Base-by-base conservation (phyloP, 2,329 filamentous ascomycete species). In the Calonectria multiphialidica region DNA sequence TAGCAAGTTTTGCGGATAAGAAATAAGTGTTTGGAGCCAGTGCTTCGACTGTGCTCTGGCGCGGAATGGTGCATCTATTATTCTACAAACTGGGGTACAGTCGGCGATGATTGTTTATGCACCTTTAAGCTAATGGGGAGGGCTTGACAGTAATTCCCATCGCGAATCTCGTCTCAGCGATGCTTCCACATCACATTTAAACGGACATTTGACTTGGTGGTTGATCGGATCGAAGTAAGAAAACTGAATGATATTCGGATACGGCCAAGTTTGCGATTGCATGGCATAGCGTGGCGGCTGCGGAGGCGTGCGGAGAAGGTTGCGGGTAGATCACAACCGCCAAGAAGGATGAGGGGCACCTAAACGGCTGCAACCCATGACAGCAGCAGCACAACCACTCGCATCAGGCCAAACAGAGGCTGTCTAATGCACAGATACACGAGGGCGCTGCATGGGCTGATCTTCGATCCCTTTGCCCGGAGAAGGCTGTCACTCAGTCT, bases 221-320 rank as follows among this genome's bases (percentile, higher is more conserved):
- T 10, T 35, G 18, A 10, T n/a, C 44, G 13, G 2, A n/a, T 47
- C 23, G 9, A 47, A 21, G 44, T 12, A 8, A 47, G 44, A 47
- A 18, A 47, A n/a, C 21, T 15, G 44, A 40, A 23, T 7, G 16
- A 42, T 57, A 23, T 37, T 59, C 53, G 35, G 33, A 59, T 40
- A 16, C 33, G 21, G 53, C 53, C 53, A 59, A 23, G 33, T 23
- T 59, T 59, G 53, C 53, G 53, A 59, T 40, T 7, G 33, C 53
- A 37, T 40, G 2, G 33, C 53, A 37, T 16, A 15, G 35, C 35
- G 35, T 37, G 35, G 21, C 15, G 3, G n/a, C 37, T 59, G 53
- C 53, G 53, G 53, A 59, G 53, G 35, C 53, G 53, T 59, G 53
- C 53, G 53, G 53, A 59, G 53, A 59, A 59, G 53, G 53, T 59